Base-by-base conservation (phyloP, 106 monocot species). In the Dendrobium nobile region DNA sequence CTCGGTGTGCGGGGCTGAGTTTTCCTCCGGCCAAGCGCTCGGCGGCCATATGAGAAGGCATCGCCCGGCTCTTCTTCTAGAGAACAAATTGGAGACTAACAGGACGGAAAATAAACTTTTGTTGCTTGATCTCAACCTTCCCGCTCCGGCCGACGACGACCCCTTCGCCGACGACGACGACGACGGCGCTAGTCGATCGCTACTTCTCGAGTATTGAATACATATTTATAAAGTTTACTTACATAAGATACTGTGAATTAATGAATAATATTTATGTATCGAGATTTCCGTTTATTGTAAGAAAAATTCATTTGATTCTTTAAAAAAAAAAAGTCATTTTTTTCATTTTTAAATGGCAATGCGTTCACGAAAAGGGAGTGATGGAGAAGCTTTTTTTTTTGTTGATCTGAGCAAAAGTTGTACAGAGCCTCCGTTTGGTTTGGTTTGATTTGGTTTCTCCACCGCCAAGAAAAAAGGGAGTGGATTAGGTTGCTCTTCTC, bases 31-130 rank as follows among this genome's bases (percentile, higher is more conserved):
- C 26, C 96, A 97, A 79, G 96, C 96, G 3, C 85, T 97, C n/a
- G 96, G 96, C 22, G 96, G 96, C 9, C 96, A 97, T 82, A 97
- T 97, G 96, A 84, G 94, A 72, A 80, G 96, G 64, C 96, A 97
- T 90, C 77, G 92, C 67, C 82, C 90, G 76, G 22, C 75, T 2
- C 7, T 79, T 4, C 47, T 68, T 15, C 1, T 28, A 7, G 22
- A 81, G 3, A 40, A 27, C 15, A 37, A 37, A 4, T 8, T 4
- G 24, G 67, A 77, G 41, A 82, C 85, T 4, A 5, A 2, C 47
- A 76, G 51, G 84, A 85, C 79, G 78, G 77, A 87, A 78, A 85
- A 78, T 18, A 84, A 55, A 10, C 5, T 85, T 15, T 61, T 93
- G 2, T 80, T 84, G 1, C 74, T 93, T 54, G 93, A 93, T 82